Percentiles rank a stretch among this genome's conserved stretches.
phyloP scores from a whole-genome alignment of 2,329 filamentous ascomycete genomes.

The Endoconidiophora polonica region DNA sequence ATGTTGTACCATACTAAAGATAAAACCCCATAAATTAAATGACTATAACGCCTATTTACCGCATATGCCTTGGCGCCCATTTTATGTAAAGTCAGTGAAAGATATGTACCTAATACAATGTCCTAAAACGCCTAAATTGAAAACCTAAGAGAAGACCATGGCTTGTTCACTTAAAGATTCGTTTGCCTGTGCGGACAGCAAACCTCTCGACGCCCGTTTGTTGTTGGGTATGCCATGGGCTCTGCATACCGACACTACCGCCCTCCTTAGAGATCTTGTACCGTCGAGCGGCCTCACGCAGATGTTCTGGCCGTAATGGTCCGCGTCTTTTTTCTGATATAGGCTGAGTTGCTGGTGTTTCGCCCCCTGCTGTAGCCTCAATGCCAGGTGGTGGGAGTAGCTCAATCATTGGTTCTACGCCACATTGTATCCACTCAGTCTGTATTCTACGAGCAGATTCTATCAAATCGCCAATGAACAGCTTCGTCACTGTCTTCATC shows the following conservation, averaged over 20 bases:
- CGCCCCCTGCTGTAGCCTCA: slow-evolving; percentile 15
- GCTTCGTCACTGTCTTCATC: slow-evolving; percentile 60
- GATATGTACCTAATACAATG: too few species aligned
- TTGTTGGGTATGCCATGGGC: slow-evolving; percentile 45
- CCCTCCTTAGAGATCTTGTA: slow-evolving; percentile 48
- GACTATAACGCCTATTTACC: too few species aligned
- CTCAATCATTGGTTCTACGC: slow-evolving; percentile 40
- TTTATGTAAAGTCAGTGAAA: too few species aligned
- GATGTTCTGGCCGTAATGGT: slow-evolving; percentile 55
- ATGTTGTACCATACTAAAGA: too few species aligned
- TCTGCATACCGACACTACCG: slow-evolving; percentile 42
- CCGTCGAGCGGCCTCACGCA: slow-evolving; percentile 54
- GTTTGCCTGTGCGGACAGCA: slow-evolving; percentile 32
- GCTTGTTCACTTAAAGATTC: slow-evolving; percentile 32
- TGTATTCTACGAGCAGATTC: slow-evolving; percentile 56
- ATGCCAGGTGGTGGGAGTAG: slow-evolving; percentile 26
- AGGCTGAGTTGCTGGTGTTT: slow-evolving; percentile 13
- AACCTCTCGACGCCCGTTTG: slow-evolving; percentile 44
- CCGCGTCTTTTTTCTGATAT: slow-evolving; percentile 23
- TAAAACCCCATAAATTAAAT: too few species aligned
- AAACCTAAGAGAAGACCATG: too few species aligned
- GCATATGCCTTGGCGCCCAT: too few species aligned
- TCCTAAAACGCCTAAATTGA: too few species aligned
- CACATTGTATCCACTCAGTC: slow-evolving; percentile 47
- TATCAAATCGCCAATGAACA: slow-evolving; percentile 61